phyloP scores from a whole-genome alignment of 208 protist genomes.

The Acanthamoeba lenticulata region DNA sequence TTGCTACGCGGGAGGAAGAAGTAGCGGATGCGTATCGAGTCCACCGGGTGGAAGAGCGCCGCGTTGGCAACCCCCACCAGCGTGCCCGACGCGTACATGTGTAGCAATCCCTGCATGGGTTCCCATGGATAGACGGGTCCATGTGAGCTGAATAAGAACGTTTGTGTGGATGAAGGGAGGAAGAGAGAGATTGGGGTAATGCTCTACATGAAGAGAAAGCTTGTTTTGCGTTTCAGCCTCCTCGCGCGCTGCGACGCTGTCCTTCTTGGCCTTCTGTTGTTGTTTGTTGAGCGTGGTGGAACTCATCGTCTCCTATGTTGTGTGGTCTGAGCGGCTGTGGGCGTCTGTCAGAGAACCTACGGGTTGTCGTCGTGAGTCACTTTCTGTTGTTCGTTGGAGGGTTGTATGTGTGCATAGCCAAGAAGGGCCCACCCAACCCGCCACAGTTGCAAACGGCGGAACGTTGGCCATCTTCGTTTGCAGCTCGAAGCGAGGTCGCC shows the following conservation, averaged over 20 bases:
- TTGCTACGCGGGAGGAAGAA: slow-evolving; percentile 27
- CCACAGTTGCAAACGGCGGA: no score
- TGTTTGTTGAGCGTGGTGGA: neutral
- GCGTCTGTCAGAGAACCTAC: no score
- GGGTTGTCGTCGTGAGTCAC: no score
- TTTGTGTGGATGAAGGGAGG: neutral
- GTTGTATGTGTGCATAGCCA: no score
- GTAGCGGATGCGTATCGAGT: slow-evolving; percentile 66
- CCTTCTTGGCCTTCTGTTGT: neutral
- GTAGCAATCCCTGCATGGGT: neutral
- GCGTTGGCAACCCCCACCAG: slow-evolving; percentile 64
- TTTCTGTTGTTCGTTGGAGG: no score
- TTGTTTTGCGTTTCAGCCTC: slow-evolving; percentile 16
- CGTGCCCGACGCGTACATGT: slow-evolving; percentile 54
- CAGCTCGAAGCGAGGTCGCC: no score
- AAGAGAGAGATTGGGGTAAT: neutral
- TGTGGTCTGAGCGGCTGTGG: no score
- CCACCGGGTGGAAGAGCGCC: slow-evolving; percentile 60
- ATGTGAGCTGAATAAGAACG: neutral
- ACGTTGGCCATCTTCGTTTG: no score
- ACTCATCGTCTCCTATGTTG: slow-evolving; percentile 7
- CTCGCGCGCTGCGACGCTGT: neutral
- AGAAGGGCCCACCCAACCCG: no score
- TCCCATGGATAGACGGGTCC: neutral
- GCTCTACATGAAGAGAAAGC: neutral